phyloP scores from a whole-genome alignment of 139 green algal genomes.

The Axilococcus clingmanii region DNA sequence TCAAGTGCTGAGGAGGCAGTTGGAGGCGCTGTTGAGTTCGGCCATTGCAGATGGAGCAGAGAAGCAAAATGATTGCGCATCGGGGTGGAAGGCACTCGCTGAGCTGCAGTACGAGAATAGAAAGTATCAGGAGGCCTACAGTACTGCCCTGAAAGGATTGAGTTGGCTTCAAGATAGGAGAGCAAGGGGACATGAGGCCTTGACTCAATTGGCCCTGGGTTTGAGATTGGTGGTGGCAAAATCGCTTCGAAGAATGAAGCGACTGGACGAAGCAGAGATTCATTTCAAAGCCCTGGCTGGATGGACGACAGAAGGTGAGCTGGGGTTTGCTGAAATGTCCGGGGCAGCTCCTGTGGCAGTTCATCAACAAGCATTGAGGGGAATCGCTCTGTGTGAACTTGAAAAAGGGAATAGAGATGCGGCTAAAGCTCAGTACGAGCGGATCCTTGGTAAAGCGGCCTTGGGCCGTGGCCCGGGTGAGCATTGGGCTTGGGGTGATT shows the following conservation, averaged over 20 bases:
- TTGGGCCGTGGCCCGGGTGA: conserved; percentile 42
- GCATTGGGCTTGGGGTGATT: conserved; percentile 67
- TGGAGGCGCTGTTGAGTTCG: conserved; percentile 19
- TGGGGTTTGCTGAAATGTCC: conserved; percentile 49
- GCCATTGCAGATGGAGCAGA: conserved; percentile 23
- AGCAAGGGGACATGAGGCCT: conserved; percentile 35
- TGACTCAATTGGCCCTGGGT: conserved; percentile 38
- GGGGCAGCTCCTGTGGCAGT: conserved; percentile 49
- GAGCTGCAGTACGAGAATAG: conserved; percentile 54
- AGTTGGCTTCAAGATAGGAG: conserved; percentile 19
- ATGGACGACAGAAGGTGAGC: conserved; percentile 61
- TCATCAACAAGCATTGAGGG: conserved; percentile 58
- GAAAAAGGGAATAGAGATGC: conserved; percentile 35
- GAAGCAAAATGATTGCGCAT: conserved; percentile 16
- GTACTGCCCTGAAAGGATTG: conserved; percentile 19
- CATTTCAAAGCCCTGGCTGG: conserved; percentile 37
- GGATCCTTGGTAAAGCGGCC: conserved; percentile 55
- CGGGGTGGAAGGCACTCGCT: conserved; percentile 43
- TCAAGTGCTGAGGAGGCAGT: conserved; percentile 11
- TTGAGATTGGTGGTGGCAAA: conserved; percentile 36
- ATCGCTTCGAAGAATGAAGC: conserved; percentile 33
- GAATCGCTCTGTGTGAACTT: conserved; percentile 38
- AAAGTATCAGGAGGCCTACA: conserved; percentile 20
- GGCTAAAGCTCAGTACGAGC: conserved; percentile 57
- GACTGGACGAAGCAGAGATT: conserved; percentile 41